A percentile compares a stretch with the other conserved stretches of the same genome.
Evolutionary conservation across 345 rosid species (phyloP).

Genomic region (Eucalyptus cloeziana): DNA sequence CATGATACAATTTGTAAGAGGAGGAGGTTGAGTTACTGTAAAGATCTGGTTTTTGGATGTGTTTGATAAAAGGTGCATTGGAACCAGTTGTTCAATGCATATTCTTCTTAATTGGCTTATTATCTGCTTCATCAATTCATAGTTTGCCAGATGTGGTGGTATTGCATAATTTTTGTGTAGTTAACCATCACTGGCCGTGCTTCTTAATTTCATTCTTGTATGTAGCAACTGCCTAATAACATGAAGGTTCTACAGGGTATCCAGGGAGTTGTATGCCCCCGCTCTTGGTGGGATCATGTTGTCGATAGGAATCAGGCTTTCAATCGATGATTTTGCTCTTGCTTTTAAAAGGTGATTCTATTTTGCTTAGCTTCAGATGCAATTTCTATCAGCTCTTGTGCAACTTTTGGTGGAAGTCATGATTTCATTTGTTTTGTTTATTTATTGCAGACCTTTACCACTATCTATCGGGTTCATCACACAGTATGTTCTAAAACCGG

Average conservation of each 20-base stretch:
- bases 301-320: conserved; percentile 87
- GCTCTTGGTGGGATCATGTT: conserved; percentile 96
- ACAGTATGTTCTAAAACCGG: conserved; percentile 80
- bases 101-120: not conserved
- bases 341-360: conserved; percentile 60
- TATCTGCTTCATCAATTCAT: not conserved
- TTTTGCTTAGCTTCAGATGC: not conserved
- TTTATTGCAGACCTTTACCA: conserved; percentile 59
- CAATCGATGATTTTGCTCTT: conserved; percentile 77
- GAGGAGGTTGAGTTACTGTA: not conserved
- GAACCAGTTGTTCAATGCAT: not conserved
- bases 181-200: not conserved
- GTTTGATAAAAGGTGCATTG: not conserved
- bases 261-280: conserved; percentile 89
- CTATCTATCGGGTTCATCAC: conserved; percentile 66
- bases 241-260: conserved; percentile 48
- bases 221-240: not conserved
- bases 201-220: not conserved
- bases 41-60: not conserved
- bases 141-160: not conserved
- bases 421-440: not conserved
- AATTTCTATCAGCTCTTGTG: not conserved
- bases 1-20: not conserved
- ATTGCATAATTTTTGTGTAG: not conserved
- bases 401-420: not conserved